Evolutionary conservation across 805 yeast species (phyloP), one percentile per base, ranked within the genome.

Genomic region (Saccharomycopsis olivae): DNA sequence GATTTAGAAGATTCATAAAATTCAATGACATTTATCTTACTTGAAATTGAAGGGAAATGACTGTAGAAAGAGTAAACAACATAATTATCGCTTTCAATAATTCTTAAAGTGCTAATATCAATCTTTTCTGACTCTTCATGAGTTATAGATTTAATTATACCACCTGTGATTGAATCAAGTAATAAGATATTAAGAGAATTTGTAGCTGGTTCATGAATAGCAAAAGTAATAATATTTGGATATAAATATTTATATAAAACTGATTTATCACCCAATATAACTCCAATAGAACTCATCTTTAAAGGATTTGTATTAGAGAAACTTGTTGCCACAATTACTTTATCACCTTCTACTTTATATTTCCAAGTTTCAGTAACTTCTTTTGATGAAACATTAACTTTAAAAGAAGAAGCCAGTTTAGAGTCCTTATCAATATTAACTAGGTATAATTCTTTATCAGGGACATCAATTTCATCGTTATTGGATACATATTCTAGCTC

Each of bases 81-180:
- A 83, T 92, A 89, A 58, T 88, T 75, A 54, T 89, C 97, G 36
- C 86, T 92, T 56, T 75, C 70, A 1, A 75, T 64, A 20, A 85
- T 51, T 2, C 69, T 60, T 1, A 37, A 59, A 8, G 57, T 57
- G 9, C 64, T 64, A 3, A 67, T 54, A 37, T 62, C 66, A 8
- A 65, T 53, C 19, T 63, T 64, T 4, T 64, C 67, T 3, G 58
- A 53, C 17, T 57, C 60, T 21, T 60, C 65, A 41, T 70, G 73
- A 4, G 53, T 53, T 3, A 63, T 57, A 11, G 66, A 55, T 49
- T 69, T 58, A 6, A 85, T 59, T 0, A 76, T 43, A 32, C 73
- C 69, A 3, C 97, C 97, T 1, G 83, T 71, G 3, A 81, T 62
- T 1, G 75, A 64, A 53, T 89, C 92, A 25, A 86, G 43, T 3